phyloP scores from a whole-genome alignment of 129 eudicot species.

The Saussurea involucrata region DNA sequence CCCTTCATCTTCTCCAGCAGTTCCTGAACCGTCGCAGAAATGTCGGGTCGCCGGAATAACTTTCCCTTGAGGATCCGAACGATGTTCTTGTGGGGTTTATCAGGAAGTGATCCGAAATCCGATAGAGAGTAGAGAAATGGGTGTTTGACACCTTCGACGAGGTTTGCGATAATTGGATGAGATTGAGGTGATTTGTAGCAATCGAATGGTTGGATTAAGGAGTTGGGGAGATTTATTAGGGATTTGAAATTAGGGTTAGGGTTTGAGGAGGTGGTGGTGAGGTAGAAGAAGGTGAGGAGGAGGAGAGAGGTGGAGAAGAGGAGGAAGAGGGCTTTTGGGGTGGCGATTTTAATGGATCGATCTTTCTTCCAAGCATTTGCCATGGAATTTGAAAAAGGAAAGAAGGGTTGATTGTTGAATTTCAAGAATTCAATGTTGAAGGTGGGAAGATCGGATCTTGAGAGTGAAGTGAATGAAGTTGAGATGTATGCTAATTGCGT shows the following conservation, averaged over 20 bases:
- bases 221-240: slow-evolving; percentile 13
- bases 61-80: slow-evolving; percentile 71
- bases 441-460: slow-evolving; percentile 34
- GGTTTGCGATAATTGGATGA: slow-evolving; percentile 77
- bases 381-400: no score
- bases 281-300: slow-evolving; percentile 67
- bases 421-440: slow-evolving; percentile 4
- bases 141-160: slow-evolving; percentile 71
- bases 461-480: background rate
- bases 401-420: slow-evolving; percentile 12
- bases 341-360: slow-evolving; percentile 44
- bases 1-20: slow-evolving; percentile 55
- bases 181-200: slow-evolving; percentile 77
- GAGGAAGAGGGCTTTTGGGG: slow-evolving; percentile 60
- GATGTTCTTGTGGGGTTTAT: slow-evolving; percentile 95
- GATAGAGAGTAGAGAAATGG: slow-evolving; percentile 80
- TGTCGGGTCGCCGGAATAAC: slow-evolving; percentile 70
- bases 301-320: slow-evolving; percentile 62
- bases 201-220: slow-evolving; percentile 58
- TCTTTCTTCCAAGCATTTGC: slow-evolving; percentile 93
- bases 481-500: background rate
- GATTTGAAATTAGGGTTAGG: slow-evolving; percentile 21
- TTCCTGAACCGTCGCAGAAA: slow-evolving; percentile 77
- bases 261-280: slow-evolving; percentile 30
- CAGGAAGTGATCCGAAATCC: slow-evolving; percentile 74